Evolutionary conservation across 768 basidiomycete species (phyloP).

Genomic region (Lentinula boryana): DNA sequence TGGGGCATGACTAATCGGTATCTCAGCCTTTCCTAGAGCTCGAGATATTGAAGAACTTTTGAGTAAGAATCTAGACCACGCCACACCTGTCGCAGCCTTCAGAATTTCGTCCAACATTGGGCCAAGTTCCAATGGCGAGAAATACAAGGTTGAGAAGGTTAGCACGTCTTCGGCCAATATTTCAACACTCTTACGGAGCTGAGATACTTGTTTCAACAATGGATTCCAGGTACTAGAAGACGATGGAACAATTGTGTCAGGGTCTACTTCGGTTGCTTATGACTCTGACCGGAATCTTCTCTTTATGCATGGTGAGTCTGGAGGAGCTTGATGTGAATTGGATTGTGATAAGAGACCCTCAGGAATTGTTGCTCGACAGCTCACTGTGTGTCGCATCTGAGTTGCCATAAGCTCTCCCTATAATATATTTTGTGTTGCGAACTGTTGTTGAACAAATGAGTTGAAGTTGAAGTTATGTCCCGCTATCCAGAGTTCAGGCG

Average conservation of each 20-base stretch:
- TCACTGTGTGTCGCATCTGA: background rate
- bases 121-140: conserved; percentile 46
- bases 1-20: background rate
- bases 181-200: background rate
- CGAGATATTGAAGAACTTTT: conserved; percentile 33
- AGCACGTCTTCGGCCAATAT: background rate
- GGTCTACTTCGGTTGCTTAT: conserved; percentile 50
- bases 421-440: too few species aligned
- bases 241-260: conserved; percentile 50
- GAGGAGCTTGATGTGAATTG: background rate
- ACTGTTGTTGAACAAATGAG: too few species aligned
- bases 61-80: conserved; percentile 28
- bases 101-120: conserved; percentile 51
- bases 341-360: background rate
- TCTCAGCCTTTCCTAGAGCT: conserved; percentile 36
- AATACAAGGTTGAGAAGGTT: conserved; percentile 55
- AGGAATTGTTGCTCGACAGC: background rate
- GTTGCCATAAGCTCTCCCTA: too few species aligned
- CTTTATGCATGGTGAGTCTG: conserved; percentile 51
- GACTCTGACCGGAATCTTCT: conserved; percentile 43
- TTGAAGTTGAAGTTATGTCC: too few species aligned
- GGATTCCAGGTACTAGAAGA: conserved; percentile 57
- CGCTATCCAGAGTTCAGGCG: too few species aligned
- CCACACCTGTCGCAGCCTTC: conserved; percentile 42
- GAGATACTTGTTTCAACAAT: background rate